Percentiles rank a stretch among this genome's conserved stretches.
Conservation (phyloP, 2,329 filamentous ascomycete genomes). For the Xylaria sp. region DNA sequence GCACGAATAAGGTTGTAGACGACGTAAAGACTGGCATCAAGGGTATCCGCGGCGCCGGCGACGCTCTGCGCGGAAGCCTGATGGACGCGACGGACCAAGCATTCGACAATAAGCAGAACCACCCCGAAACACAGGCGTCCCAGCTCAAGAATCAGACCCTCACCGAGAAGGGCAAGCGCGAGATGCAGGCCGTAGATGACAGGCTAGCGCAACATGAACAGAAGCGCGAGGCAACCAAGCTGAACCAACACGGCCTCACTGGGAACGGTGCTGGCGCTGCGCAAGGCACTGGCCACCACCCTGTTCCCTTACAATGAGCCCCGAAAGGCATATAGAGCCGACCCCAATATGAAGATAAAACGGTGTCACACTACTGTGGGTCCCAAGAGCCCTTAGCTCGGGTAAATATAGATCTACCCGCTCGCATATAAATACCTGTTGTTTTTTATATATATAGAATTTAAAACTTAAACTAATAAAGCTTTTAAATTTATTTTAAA, state of each 20-base stretch:
- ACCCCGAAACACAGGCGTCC: conserved; percentile 42
- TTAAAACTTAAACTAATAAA: too few species aligned
- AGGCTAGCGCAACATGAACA: conserved; percentile 45
- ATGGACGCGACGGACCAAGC: conserved; percentile 47
- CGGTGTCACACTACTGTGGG: too few species aligned
- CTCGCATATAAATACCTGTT: too few species aligned
- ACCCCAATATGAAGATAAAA: not conserved
- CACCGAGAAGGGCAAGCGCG: conserved; percentile 45
- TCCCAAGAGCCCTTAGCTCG: too few species aligned
- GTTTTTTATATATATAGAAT: too few species aligned
- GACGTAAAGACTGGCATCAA: conserved; percentile 50
- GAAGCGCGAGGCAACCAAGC: conserved; percentile 32
- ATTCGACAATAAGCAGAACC: conserved; percentile 45
- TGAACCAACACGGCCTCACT: conserved; percentile 6
- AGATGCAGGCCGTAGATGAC: conserved; percentile 43
- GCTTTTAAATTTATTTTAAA: too few species aligned
- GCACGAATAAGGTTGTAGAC: conserved; percentile 41
- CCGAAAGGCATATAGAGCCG: not conserved
- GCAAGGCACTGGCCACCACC: conserved; percentile 22
- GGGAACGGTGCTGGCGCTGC: conserved; percentile 20
- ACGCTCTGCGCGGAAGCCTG: conserved; percentile 48
- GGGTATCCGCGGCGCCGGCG: conserved; percentile 49
- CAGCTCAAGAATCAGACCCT: conserved; percentile 43
- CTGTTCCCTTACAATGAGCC: conserved; percentile 23
- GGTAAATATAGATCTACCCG: too few species aligned